Evolutionary conservation across 1,284 basidiomycete genomes (phyloP).

Genomic region (Ceratobasidium sp.): DNA sequence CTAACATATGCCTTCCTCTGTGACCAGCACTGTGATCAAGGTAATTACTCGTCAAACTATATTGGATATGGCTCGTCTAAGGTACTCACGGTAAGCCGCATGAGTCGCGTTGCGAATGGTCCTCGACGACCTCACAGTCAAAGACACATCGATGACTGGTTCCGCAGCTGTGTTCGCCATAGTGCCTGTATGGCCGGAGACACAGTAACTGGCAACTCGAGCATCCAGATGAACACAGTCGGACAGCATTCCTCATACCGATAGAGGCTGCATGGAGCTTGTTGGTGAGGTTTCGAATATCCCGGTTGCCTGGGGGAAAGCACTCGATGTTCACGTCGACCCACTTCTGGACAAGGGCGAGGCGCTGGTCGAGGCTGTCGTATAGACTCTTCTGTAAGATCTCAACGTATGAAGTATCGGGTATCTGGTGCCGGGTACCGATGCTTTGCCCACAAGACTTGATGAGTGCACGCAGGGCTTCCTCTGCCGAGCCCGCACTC

Average conservation of each 20-base stretch:
- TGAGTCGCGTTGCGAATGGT: conserved; percentile 24
- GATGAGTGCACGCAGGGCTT: background rate
- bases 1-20: conserved; percentile 35
- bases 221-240: conserved; percentile 60
- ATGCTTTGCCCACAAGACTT: background rate
- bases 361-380: conserved; percentile 46
- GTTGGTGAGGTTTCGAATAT: conserved; percentile 57
- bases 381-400: background rate
- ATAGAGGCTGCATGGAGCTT: conserved; percentile 54
- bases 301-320: conserved; percentile 56
- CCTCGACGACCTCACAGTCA: conserved; percentile 21
- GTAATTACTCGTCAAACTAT: background rate
- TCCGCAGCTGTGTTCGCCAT: conserved; percentile 36
- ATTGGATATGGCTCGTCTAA: background rate
- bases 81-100: conserved; percentile 36
- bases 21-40: conserved; percentile 34
- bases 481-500: background rate
- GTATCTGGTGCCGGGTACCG: background rate
- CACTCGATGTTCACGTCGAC: conserved; percentile 57
- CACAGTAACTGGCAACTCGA: conserved; percentile 49
- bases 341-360: conserved; percentile 59
- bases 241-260: conserved; percentile 56
- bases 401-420: conserved; percentile 1
- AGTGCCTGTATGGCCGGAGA: conserved; percentile 24
- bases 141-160: conserved; percentile 40